These are phyloP conservation scores for Chamaecyparis obtusa DNA, from an alignment of 75 land plant species.

Conservation along the genomic window DNA sequence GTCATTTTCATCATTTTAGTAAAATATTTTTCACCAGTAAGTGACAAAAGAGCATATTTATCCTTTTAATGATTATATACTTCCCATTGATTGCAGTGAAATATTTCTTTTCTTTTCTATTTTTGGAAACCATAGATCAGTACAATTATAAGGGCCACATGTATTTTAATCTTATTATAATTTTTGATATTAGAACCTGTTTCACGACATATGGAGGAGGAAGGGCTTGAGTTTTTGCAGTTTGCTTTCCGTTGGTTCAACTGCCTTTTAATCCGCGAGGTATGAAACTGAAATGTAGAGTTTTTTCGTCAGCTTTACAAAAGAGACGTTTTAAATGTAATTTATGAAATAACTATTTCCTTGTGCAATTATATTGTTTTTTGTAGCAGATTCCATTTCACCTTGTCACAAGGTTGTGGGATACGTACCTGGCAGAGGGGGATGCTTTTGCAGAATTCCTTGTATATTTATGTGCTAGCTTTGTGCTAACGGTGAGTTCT, in stretches of 20 bases:
- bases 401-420: constrained; percentile 95
- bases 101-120: not conserved
- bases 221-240: constrained; percentile 96
- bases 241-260: constrained; percentile 99
- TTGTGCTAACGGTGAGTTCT: constrained; percentile 84
- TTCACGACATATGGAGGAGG: constrained; percentile 90
- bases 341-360: not conserved
- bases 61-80: not conserved
- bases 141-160: not conserved
- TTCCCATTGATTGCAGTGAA: not conserved
- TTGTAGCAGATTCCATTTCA: constrained; percentile 81
- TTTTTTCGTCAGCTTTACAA: not conserved
- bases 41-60: not conserved
- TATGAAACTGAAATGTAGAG: constrained; percentile 20
- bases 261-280: constrained; percentile 98
- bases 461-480: constrained; percentile 94
- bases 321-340: not conserved
- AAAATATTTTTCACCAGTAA: not conserved
- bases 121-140: not conserved
- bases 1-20: not conserved
- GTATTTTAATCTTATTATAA: not conserved
- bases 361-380: constrained; percentile 12
- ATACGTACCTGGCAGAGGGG: constrained; percentile 98
- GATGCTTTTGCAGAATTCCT: constrained; percentile 97
- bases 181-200: constrained; percentile 69